These are phyloP conservation scores for Takakia lepidozioides DNA, from an alignment of 225 moss, liverwort and hornwort genomes.

Conservation along the genomic window DNA sequence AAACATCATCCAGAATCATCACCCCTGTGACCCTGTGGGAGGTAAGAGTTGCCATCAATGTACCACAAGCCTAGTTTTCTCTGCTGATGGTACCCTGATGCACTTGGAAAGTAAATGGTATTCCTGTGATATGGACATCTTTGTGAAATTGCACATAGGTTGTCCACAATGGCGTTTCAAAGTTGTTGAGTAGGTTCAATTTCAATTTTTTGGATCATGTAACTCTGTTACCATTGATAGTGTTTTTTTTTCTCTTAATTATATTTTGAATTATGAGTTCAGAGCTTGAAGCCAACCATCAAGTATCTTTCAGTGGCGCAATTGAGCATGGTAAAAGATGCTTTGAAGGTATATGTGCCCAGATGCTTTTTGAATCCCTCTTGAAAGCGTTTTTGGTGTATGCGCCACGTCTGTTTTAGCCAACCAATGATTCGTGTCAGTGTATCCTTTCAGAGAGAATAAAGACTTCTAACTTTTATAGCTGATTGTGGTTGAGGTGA, in stretches of 20 bases:
- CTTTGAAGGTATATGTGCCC: conserved; percentile 59
- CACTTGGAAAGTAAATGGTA: background rate
- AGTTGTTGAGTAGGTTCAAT: background rate
- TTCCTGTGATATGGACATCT: background rate
- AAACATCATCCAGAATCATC: conserved; percentile 15
- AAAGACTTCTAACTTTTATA: too few relatives aligned
- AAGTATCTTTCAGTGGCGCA: conserved; percentile 76
- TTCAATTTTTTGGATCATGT: background rate
- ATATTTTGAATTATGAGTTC: conserved; percentile 6
- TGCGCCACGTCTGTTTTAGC: too few relatives aligned
- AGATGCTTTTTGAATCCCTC: background rate
- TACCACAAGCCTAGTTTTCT: too few relatives aligned
- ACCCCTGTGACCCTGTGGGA: conserved; percentile 49
- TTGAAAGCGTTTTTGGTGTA: background rate
- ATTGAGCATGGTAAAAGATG: conserved; percentile 84
- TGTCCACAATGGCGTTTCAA: conserved; percentile 1
- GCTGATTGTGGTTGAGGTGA: background rate
- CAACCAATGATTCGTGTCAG: too few relatives aligned
- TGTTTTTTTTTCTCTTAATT: background rate
- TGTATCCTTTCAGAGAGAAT: too few relatives aligned
- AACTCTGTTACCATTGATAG: background rate
- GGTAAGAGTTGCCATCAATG: conserved; percentile 16
- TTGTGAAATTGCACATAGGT: background rate
- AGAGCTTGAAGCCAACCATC: conserved; percentile 77
- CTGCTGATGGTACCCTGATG: background rate